Conservation (phyloP, 1,284 basidiomycete genomes). For the Cutaneotrichosporon dermatis region DNA sequence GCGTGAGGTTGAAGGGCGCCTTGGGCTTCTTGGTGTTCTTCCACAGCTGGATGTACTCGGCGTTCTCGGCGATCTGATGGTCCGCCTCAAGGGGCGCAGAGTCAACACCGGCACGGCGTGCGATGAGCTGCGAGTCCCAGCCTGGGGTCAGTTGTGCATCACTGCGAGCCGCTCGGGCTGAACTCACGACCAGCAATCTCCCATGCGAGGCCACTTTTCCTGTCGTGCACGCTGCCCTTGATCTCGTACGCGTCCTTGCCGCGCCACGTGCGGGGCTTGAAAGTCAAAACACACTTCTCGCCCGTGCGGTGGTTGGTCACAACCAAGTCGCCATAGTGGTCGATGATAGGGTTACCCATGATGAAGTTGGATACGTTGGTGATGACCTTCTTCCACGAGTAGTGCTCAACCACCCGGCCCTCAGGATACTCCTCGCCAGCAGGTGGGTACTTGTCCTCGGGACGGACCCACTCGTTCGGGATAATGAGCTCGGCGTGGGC, state of each 20-base stretch:
- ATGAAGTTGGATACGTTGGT: conserved; percentile 93
- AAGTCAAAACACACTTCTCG: conserved; percentile 84
- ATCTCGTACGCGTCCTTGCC: conserved; percentile 90
- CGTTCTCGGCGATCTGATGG: conserved; percentile 25
- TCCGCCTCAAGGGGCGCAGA: conserved; percentile 56
- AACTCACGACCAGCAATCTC: conserved; percentile 78
- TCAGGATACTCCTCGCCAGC: conserved; percentile 41
- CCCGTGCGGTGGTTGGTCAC: conserved; percentile 87
- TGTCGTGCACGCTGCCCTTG: conserved; percentile 73
- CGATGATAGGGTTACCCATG: conserved; percentile 86
- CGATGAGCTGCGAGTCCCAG: conserved; percentile 93
- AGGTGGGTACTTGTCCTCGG: conserved; percentile 44
- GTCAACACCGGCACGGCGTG: conserved; percentile 65
- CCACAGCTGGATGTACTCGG: conserved; percentile 62
- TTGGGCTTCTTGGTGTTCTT: conserved; percentile 80
- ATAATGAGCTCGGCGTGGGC: conserved; percentile 84
- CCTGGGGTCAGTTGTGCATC: conserved; percentile 42
- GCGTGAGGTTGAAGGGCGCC: conserved; percentile 90
- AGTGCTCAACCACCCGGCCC: conserved; percentile 44
- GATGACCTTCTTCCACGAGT: conserved; percentile 68
- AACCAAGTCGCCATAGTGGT: conserved; percentile 93
- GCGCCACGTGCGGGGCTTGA: conserved; percentile 94
- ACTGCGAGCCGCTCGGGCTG: too few species aligned
- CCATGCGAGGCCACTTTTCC: conserved; percentile 64
- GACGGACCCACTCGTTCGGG: conserved; percentile 57